Evolutionary conservation across 2,329 filamentous ascomycete genomes (phyloP).

Genomic region (Fusarium albidum): DNA sequence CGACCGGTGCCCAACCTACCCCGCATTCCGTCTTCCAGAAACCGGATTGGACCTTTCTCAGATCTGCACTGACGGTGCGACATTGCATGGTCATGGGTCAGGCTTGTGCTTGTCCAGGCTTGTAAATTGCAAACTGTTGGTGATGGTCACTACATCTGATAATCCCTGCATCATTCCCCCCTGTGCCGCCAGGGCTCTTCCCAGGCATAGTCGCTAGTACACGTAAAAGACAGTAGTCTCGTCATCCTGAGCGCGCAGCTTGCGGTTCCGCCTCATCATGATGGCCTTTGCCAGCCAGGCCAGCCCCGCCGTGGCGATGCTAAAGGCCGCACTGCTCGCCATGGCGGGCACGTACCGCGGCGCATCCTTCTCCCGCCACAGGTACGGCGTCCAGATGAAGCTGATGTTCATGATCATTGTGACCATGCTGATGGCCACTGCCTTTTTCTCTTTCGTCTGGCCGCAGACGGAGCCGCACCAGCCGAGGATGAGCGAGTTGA

Average conservation of each 20-base stretch:
- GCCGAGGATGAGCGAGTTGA: slow-evolving; percentile 56
- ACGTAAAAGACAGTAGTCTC: slow-evolving; percentile 43
- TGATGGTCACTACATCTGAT: too few species aligned
- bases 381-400: slow-evolving; percentile 40
- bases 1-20: neutral
- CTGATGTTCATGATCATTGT: slow-evolving; percentile 40
- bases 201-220: slow-evolving; percentile 28
- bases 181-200: too few species aligned
- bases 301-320: slow-evolving; percentile 46
- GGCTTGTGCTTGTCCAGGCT: too few species aligned
- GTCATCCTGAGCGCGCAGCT: slow-evolving; percentile 40
- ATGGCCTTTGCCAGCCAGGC: slow-evolving; percentile 50
- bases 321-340: slow-evolving; percentile 38
- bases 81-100: too few species aligned
- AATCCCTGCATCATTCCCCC: too few species aligned
- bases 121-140: too few species aligned
- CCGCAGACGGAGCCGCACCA: slow-evolving; percentile 54
- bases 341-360: slow-evolving; percentile 36
- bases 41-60: neutral
- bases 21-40: neutral
- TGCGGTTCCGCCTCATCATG: slow-evolving; percentile 48
- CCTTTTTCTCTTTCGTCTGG: slow-evolving; percentile 59
- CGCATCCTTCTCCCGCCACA: slow-evolving; percentile 36
- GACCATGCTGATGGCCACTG: slow-evolving; percentile 50
- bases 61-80: neutral